phyloP scores from a whole-genome alignment of 352 stramenopile genomes.

The Phytopythium litorale region DNA sequence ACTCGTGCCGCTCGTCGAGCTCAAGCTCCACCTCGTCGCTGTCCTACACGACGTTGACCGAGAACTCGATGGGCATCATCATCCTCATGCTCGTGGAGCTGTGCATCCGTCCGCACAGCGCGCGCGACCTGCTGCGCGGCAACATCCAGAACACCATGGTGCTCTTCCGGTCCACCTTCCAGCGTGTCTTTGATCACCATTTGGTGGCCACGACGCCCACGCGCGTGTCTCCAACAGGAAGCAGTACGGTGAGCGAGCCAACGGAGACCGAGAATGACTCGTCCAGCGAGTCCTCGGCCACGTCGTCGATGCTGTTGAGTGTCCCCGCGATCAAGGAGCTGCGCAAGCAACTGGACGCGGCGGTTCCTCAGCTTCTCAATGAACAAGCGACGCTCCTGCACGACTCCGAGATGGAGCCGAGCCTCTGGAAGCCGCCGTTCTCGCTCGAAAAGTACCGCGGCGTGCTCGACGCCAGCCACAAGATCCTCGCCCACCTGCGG shows the following conservation, averaged over 20 bases:
- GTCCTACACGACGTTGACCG: conserved; percentile 59
- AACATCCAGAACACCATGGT: conserved; percentile 53
- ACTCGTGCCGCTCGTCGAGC: conserved; percentile 29
- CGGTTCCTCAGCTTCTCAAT: conserved; percentile 29
- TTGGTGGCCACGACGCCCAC: conserved; percentile 24
- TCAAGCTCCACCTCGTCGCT: conserved; percentile 23
- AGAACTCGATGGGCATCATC: conserved; percentile 68
- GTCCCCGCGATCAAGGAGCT: conserved; percentile 25
- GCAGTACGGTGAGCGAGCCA: conserved; percentile 1
- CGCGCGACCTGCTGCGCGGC: conserved; percentile 38
- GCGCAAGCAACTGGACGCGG: conserved; percentile 32
- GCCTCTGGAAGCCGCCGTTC: conserved; percentile 51
- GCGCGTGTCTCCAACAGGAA: conserved; percentile 7
- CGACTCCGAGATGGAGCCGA: conserved; percentile 48
- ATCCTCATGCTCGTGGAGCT: conserved; percentile 62
- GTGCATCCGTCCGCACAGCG: conserved; percentile 41
- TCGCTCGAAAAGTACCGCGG: conserved; percentile 47
- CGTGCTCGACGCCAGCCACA: conserved; percentile 41
- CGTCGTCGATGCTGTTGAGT: conserved; percentile 15
- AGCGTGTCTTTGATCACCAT: conserved; percentile 49
- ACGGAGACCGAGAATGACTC: conserved; percentile 9
- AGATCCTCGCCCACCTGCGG: conserved; percentile 45
- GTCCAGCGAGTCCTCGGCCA: background rate
- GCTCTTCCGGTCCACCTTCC: conserved; percentile 37
- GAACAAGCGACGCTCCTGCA: conserved; percentile 47